Evolutionary conservation across 768 basidiomycete species (phyloP), one percentile per base, ranked within the genome.

Genomic region (Omphalotus guepiniiformis): DNA sequence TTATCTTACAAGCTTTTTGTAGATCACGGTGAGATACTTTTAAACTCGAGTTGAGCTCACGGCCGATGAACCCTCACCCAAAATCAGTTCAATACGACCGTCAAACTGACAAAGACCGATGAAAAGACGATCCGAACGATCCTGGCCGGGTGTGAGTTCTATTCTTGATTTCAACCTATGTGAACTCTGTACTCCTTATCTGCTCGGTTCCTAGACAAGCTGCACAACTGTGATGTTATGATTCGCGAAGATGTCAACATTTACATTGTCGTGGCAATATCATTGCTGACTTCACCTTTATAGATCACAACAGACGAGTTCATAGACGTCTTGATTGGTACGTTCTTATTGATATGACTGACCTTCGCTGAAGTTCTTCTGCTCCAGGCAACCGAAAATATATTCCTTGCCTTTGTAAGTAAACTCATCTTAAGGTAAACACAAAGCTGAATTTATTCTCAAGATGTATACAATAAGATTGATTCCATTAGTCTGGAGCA

Each of bases 141-240:
- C 53, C 68, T 99, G 34, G 89, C 93, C 49, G 80, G 89, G 30
- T 95, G 93, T 85, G 66, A 52, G 79, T 70, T 23, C 32, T 9
- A 34, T 21, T 34, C 27, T 46, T 36, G 43, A 12, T 12, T n/a
- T 12, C 21, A 27, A 27, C 27, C 40, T n/a, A 7, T 42, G n/a
- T n/a, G n/a, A n/a, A n/a, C 9, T 32, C 38, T 37, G 41, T 16
- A 32, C 21, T 41, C 28, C 30, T 28, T 19, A 27, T 38, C 26
- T 44, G 32, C 6, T 36, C n/a, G n/a, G n/a, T n/a, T n/a, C n/a
- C 4, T 52, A 91, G 88, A 92, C 63, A 93, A 91, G 65, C 66
- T 93, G 23, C 91, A 92, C 60, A 90, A 95, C 58, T 95, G 93
- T 60, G 95, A 99, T 66, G 86, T 98, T 7, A 95, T 98, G 93